These are phyloP conservation scores for Harringtonia lauricola DNA, from an alignment of 2,329 filamentous ascomycete species.

Conservation along the genomic window DNA sequence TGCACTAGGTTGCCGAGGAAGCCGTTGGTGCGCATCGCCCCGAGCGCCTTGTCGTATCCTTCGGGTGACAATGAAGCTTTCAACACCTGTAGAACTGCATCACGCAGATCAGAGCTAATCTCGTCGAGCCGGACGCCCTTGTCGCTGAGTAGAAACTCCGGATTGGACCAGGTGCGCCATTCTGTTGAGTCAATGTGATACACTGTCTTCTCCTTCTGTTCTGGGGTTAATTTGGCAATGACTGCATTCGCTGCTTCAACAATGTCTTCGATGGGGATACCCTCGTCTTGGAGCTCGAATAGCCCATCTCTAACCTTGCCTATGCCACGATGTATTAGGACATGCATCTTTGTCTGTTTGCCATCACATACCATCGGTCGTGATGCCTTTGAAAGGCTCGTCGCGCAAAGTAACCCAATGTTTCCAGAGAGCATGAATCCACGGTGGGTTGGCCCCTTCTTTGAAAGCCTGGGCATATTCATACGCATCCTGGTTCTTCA, in stretches of 20 bases:
- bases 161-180: constrained; percentile 63
- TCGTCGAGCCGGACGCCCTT: constrained; percentile 64
- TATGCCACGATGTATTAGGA: no score
- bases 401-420: constrained; percentile 47
- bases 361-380: constrained; percentile 49
- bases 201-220: constrained; percentile 29
- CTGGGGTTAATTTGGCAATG: constrained; percentile 39
- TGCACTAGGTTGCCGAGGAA: constrained; percentile 61
- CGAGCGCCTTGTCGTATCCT: constrained; percentile 59
- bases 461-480: constrained; percentile 52
- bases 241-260: constrained; percentile 36
- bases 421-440: constrained; percentile 50
- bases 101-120: constrained; percentile 26
- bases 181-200: constrained; percentile 59
- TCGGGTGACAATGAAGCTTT: constrained; percentile 51
- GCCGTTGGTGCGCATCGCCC: constrained; percentile 63
- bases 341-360: no score
- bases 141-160: constrained; percentile 58
- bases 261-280: constrained; percentile 46
- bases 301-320: constrained; percentile 39
- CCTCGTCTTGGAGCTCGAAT: constrained; percentile 53
- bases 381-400: constrained; percentile 62
- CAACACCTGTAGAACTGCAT: constrained; percentile 44
- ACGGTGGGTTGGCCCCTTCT: constrained; percentile 48
- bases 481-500: constrained; percentile 50